Evolutionary conservation across 306 rosid genomes (phyloP).

Genomic region (Oemleria cerasiformis): DNA sequence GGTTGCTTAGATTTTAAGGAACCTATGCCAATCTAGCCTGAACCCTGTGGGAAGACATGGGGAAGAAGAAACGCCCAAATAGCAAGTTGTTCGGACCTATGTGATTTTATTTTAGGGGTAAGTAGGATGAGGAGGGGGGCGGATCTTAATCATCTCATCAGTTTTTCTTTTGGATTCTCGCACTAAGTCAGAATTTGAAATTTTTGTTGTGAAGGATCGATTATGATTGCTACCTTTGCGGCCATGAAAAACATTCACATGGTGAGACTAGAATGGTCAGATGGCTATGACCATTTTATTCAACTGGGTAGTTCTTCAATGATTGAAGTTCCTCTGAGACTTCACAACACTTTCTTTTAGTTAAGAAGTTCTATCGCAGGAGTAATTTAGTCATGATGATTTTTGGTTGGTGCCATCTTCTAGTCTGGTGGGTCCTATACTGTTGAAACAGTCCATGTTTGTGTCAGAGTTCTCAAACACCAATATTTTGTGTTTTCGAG

Average conservation of each 20-base stretch:
- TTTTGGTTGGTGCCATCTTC: conserved; percentile 1
- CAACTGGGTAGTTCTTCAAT: background rate
- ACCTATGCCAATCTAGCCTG: background rate
- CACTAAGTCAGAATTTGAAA: background rate
- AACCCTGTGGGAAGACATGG: background rate
- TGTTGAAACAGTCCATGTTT: background rate
- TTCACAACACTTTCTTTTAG: background rate
- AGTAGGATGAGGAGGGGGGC: too few relatives aligned
- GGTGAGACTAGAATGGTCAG: too few relatives aligned
- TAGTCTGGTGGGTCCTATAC: background rate
- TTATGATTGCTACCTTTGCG: too few relatives aligned
- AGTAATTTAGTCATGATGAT: background rate
- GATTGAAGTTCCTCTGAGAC: background rate
- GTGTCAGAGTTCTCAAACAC: background rate
- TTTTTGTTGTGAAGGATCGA: too few relatives aligned
- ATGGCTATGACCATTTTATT: too few relatives aligned
- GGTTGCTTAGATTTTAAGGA: background rate
- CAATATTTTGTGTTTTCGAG: background rate
- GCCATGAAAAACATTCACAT: too few relatives aligned
- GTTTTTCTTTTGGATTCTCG: background rate
- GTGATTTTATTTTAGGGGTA: too few relatives aligned
- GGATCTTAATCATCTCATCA: too few relatives aligned
- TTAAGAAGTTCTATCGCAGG: background rate
- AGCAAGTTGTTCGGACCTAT: background rate
- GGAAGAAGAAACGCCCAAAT: too few relatives aligned